Percentiles rank a stretch among this genome's conserved stretches.
Conservation (phyloP, 1,284 basidiomycete genomes). For the Porodaedalea pini region DNA sequence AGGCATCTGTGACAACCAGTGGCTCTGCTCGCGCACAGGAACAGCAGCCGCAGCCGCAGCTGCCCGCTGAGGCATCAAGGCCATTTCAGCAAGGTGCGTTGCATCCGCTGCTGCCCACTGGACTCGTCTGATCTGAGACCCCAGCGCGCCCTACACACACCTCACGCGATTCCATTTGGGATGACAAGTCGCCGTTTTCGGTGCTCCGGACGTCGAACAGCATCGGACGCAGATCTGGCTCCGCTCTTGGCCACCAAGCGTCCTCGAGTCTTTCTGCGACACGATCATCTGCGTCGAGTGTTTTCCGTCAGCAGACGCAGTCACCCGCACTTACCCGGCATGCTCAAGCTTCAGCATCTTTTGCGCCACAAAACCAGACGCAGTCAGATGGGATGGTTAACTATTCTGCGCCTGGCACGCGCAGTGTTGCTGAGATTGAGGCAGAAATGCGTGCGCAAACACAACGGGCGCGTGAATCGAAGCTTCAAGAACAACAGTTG, state of each 20-base stretch:
- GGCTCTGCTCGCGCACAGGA: background rate
- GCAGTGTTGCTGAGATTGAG: constrained; percentile 92
- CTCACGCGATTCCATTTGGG: constrained; percentile 73
- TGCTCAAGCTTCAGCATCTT: background rate
- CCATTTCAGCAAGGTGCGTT: constrained; percentile 23
- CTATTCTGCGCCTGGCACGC: constrained; percentile 41
- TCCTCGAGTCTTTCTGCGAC: constrained; percentile 8
- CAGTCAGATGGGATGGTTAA: constrained; percentile 12
- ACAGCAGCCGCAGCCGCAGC: background rate
- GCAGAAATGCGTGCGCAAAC: constrained; percentile 75
- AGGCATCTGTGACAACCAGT: background rate
- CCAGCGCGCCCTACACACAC: constrained; percentile 35
- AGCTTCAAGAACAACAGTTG: constrained; percentile 21
- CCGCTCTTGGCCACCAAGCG: constrained; percentile 11
- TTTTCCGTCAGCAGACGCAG: constrained; percentile 11
- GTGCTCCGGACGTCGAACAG: constrained; percentile 40
- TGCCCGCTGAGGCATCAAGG: constrained; percentile 5
- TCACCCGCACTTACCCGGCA: constrained; percentile 13
- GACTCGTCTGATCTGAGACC: constrained; percentile 1
- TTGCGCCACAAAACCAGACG: constrained; percentile 2
- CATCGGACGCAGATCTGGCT: constrained; percentile 18
- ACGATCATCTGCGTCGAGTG: background rate
- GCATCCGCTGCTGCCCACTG: background rate
- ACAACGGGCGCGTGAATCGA: constrained; percentile 25
- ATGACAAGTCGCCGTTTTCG: constrained; percentile 72